A percentile compares a stretch with the other conserved stretches of the same genome.
These are phyloP conservation scores for Cubamyces lactineus DNA, from an alignment of 768 basidiomycete genomes.

Conservation along the genomic window DNA sequence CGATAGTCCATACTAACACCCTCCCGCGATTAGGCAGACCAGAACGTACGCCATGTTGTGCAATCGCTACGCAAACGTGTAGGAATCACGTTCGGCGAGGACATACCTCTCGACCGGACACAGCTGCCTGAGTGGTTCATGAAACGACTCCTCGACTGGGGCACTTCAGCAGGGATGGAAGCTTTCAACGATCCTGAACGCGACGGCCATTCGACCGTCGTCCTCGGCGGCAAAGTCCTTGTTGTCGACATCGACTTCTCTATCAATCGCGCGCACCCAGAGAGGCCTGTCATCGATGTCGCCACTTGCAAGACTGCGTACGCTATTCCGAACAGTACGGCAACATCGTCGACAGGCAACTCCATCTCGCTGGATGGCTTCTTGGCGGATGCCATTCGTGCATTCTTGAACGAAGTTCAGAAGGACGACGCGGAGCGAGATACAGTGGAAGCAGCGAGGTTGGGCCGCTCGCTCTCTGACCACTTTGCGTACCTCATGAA, in stretches of 20 bases:
- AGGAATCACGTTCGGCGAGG: constrained; percentile 61
- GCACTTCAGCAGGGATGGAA: constrained; percentile 70
- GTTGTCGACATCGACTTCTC: constrained; percentile 76
- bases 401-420: constrained; percentile 64
- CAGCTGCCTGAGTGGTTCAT: constrained; percentile 60
- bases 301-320: constrained; percentile 74
- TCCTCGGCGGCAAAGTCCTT: constrained; percentile 79
- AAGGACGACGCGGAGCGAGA: constrained; percentile 54
- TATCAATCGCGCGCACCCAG: constrained; percentile 44
- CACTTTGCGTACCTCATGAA: constrained; percentile 72
- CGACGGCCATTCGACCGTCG: constrained; percentile 53
- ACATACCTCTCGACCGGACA: constrained; percentile 55
- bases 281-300: constrained; percentile 46
- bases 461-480: constrained; percentile 52
- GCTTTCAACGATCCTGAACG: constrained; percentile 63
- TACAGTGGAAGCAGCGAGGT: constrained; percentile 52
- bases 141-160: constrained; percentile 62
- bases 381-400: constrained; percentile 56
- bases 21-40: constrained; percentile 50
- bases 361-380: constrained; percentile 66
- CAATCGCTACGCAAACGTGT: constrained; percentile 50
- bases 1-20: neutral
- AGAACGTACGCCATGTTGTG: constrained; percentile 53
- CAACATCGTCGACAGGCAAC: constrained; percentile 43
- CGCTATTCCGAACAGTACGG: constrained; percentile 52